Evolutionary conservation across 2,329 filamentous ascomycete genomes (phyloP).

Genomic region (Balansia obtecta): DNA sequence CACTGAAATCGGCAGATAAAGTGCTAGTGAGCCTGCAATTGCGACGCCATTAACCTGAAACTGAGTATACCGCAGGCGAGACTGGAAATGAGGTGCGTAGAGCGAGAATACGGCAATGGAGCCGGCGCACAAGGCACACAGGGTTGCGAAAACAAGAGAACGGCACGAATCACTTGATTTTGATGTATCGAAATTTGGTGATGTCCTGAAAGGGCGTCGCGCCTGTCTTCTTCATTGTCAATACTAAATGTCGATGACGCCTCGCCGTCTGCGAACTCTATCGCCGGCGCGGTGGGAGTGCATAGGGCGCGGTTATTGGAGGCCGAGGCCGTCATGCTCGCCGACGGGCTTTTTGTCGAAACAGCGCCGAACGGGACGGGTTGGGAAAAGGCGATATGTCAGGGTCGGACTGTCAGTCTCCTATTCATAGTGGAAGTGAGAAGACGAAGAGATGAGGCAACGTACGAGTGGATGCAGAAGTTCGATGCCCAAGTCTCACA

Average conservation of each 20-base stretch:
- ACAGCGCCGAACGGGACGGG: background rate
- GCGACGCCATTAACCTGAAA: conserved; percentile 84
- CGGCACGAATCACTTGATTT: conserved; percentile 24
- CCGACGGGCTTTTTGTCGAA: background rate
- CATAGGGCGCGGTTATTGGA: conserved; percentile 1
- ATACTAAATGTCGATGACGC: conserved; percentile 2
- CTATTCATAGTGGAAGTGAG: background rate
- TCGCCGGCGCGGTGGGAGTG: background rate
- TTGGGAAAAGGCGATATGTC: background rate
- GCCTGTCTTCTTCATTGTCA: conserved; percentile 6
- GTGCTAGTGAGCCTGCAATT: conserved; percentile 73
- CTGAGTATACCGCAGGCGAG: conserved; percentile 76
- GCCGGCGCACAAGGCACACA: conserved; percentile 64
- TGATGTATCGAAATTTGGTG: conserved; percentile 14
- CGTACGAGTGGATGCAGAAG: background rate
- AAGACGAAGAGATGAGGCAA: background rate
- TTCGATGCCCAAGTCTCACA: too few species aligned
- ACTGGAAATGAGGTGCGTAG: conserved; percentile 84
- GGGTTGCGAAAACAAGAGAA: conserved; percentile 43
- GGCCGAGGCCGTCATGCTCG: conserved; percentile 4
- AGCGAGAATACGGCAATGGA: conserved; percentile 90
- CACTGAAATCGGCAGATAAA: conserved; percentile 85
- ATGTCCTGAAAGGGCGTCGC: conserved; percentile 8
- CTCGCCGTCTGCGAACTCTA: background rate
- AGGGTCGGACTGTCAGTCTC: background rate